Percentiles rank a stretch among this genome's conserved stretches.
Conservation (phyloP, 169 alveolate genomes). For the Cryptosporidium ubiquitum region DNA sequence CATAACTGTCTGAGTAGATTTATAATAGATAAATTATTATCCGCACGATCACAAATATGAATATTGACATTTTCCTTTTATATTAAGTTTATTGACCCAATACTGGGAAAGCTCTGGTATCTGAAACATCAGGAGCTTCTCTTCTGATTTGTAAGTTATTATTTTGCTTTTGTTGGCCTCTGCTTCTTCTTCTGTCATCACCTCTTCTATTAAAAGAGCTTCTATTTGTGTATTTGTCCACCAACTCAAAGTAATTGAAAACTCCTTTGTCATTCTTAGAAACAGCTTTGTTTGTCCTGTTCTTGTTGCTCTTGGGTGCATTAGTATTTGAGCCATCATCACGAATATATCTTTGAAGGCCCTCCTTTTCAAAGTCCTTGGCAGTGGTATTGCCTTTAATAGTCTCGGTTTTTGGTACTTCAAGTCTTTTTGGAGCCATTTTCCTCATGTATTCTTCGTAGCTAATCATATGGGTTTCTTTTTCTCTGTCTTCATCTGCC, state of each 20-base stretch:
- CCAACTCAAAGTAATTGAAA: slow-evolving; percentile 51
- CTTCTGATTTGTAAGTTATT: slow-evolving; percentile 27
- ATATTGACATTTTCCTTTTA: neutral
- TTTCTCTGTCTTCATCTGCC: neutral
- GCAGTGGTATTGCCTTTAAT: slow-evolving; percentile 41
- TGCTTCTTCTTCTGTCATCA: slow-evolving; percentile 8
- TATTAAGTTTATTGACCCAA: slow-evolving; percentile 16
- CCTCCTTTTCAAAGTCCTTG: slow-evolving; percentile 61
- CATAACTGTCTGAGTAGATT: neutral
- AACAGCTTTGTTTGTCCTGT: neutral
- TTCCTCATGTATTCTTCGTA: slow-evolving; percentile 60
- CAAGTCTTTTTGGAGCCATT: slow-evolving; percentile 37
- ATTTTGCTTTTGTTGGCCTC: neutral
- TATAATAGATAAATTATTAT: neutral
- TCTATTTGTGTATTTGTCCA: slow-evolving; percentile 36
- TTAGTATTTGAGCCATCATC: neutral
- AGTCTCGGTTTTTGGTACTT: neutral
- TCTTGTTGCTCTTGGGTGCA: neutral
- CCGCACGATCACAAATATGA: neutral
- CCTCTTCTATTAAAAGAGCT: slow-evolving; percentile 22
- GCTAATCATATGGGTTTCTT: slow-evolving; percentile 16
- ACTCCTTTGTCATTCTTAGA: slow-evolving; percentile 41
- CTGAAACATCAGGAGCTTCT: slow-evolving; percentile 73
- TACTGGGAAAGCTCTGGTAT: slow-evolving; percentile 64
- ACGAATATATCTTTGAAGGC: slow-evolving; percentile 35